Conservation (phyloP, 1,139 yeast genomes). For the Nakaseomyces delphensis region DNA sequence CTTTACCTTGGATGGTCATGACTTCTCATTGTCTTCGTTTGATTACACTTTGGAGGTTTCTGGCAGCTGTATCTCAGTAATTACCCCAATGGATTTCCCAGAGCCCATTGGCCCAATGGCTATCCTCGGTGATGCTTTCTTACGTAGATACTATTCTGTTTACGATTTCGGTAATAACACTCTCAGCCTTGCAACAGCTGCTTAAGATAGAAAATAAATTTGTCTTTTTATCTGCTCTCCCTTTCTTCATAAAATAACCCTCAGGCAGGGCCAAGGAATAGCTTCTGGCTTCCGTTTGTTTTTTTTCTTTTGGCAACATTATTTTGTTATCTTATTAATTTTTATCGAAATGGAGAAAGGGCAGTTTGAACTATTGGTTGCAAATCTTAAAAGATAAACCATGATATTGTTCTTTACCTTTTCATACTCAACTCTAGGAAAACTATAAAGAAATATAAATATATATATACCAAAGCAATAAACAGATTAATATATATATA, state of each 20-base stretch:
- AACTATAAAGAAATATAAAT: too few relatives aligned
- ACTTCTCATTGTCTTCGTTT: conserved; percentile 77
- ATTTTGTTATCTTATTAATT: too few relatives aligned
- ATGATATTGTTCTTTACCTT: too few relatives aligned
- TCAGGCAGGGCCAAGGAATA: not conserved
- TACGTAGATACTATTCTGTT: conserved; percentile 87
- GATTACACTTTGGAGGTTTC: conserved; percentile 91
- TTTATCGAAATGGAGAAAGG: too few relatives aligned
- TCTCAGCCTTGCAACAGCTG: conserved; percentile 82
- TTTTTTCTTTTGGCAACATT: not conserved
- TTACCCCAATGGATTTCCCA: conserved; percentile 96
- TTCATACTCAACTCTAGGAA: too few relatives aligned
- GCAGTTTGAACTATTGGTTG: too few relatives aligned
- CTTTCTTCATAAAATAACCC: not conserved
- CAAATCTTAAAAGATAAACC: too few relatives aligned
- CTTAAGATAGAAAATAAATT: conserved; percentile 22
- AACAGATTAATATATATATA: too few relatives aligned
- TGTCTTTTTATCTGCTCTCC: conserved; percentile 1
- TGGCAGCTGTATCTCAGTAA: conserved; percentile 91
- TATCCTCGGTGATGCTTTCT: conserved; percentile 93
- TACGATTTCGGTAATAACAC: conserved; percentile 85
- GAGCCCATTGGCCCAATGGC: conserved; percentile 95
- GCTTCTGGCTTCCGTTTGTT: not conserved
- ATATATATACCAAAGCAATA: too few relatives aligned
- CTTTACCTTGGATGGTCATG: conserved; percentile 77